A percentile compares a stretch with the other conserved stretches of the same genome.
phyloP scores from a whole-genome alignment of 306 rosid species.

The Ormosia semicastrata region DNA sequence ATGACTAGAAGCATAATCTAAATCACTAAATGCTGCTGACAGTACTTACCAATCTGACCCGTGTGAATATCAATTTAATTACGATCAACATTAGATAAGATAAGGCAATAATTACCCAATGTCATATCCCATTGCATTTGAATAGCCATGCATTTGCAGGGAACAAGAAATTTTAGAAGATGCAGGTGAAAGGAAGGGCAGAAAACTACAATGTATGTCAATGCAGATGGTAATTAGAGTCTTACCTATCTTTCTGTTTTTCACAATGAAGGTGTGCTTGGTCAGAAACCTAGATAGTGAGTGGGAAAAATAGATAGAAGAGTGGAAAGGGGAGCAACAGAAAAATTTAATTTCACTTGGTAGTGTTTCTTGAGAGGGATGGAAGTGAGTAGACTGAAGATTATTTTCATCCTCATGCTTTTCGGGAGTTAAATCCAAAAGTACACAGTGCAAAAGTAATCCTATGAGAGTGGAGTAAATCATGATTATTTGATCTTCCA shows the following conservation, averaged over 20 bases:
- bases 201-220: background rate
- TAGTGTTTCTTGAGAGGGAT: background rate
- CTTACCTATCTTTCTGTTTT: background rate
- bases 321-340: background rate
- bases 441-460: background rate
- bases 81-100: background rate
- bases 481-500: too few relatives aligned
- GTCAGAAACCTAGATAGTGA: background rate
- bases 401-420: background rate
- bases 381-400: background rate
- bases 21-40: background rate
- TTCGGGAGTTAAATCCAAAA: background rate
- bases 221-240: background rate
- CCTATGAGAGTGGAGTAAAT: too few relatives aligned
- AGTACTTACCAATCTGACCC: background rate
- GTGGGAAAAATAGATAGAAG: background rate
- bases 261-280: background rate
- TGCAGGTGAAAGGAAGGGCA: background rate
- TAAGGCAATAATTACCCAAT: background rate
- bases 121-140: slow-evolving; percentile 11
- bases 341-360: background rate
- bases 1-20: slow-evolving; percentile 4
- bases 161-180: background rate
- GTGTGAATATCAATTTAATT: background rate
- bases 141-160: background rate